Evolutionary conservation across 768 basidiomycete genomes (phyloP), one percentile per base, ranked within the genome.

Genomic region (Phanerodontia chrysosporium): DNA sequence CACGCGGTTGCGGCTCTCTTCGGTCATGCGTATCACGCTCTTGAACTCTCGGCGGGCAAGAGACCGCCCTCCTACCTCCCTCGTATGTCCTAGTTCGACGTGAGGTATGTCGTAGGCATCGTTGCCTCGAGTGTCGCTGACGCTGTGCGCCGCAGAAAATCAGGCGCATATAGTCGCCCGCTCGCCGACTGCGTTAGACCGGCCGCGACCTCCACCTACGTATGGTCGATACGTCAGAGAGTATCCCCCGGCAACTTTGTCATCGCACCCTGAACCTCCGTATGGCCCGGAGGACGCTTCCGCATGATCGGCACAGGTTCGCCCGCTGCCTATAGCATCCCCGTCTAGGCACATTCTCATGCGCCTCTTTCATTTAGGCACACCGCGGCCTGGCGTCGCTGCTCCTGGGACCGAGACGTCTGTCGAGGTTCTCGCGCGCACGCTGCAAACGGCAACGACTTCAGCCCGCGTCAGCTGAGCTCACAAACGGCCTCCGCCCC

Each of bases 1-100:
- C 59, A 60, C 59, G 58, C 51, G 58, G n/a, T 51, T 36, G 45
- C 39, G 58, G 59, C 54, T 49, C 45, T 44, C 59, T 51, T 49
- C 46, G 59, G 59, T 49, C 59, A 56, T 55, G 39, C 18, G 18
- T 44, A 25, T 22, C 53, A 46, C 58, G 51, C 52, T 59, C 51
- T 35, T 21, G n/a, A 51, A 25, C 51, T 29, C 22, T 51, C 29
- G 51, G 45, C 55, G 42, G 55, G 24, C 29, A 1, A 48, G 44
- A 12, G 25, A 35, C 22, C 51, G 22, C 54, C 25, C 39, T 44
- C 24, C 27, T 57, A 32, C 57, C 46, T 36, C 32, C 57, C 42
- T 30, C 21, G 22, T 48, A 27, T 36, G 44, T 48, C 55, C 27
- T 48, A 57, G 55, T 45, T 28, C 35, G 10, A 21, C 24, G 28